These are phyloP conservation scores for Cladophialophora yegresii DNA, from an alignment of 2,329 filamentous ascomycete genomes.

Conservation along the genomic window DNA sequence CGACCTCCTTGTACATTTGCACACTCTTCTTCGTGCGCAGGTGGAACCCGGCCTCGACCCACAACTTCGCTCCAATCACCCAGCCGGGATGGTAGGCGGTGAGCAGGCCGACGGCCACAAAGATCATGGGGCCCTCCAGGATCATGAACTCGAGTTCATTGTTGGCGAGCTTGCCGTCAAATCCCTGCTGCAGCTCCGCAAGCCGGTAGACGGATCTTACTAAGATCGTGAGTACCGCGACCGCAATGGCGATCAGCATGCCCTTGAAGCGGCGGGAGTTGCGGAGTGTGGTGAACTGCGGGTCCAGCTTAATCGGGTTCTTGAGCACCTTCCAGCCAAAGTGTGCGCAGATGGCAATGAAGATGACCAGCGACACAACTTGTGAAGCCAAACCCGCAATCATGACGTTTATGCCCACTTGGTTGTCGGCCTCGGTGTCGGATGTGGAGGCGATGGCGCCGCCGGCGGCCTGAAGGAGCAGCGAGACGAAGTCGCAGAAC, in stretches of 20 bases:
- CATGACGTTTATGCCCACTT: slow-evolving; percentile 62
- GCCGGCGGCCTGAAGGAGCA: slow-evolving; percentile 62
- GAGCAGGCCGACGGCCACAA: slow-evolving; percentile 45
- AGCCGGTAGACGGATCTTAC: slow-evolving; percentile 53
- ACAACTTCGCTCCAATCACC: slow-evolving; percentile 8
- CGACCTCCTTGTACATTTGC: slow-evolving; percentile 9
- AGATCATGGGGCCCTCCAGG: slow-evolving; percentile 57
- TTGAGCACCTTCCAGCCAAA: slow-evolving; percentile 17
- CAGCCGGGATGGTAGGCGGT: slow-evolving; percentile 50
- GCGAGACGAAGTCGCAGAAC: slow-evolving; percentile 62
- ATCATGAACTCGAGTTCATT: slow-evolving; percentile 53
- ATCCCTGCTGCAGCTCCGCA: slow-evolving; percentile 52
- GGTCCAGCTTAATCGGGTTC: slow-evolving; percentile 8
- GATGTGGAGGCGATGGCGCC: slow-evolving; percentile 57
- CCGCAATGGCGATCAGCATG: slow-evolving; percentile 31
- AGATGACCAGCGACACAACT: slow-evolving; percentile 51
- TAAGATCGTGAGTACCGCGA: slow-evolving; percentile 48
- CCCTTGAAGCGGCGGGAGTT: slow-evolving; percentile 4
- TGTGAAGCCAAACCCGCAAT: slow-evolving; percentile 60
- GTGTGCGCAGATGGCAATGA: slow-evolving; percentile 51
- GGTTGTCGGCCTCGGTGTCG: slow-evolving; percentile 41
- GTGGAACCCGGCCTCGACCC: slow-evolving; percentile 13
- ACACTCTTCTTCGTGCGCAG: slow-evolving; percentile 3
- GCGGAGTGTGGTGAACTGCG: neutral
- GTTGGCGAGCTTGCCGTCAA: slow-evolving; percentile 50